Conservation (phyloP, 2,329 filamentous ascomycete species). For the Alternaria ethzedia region DNA sequence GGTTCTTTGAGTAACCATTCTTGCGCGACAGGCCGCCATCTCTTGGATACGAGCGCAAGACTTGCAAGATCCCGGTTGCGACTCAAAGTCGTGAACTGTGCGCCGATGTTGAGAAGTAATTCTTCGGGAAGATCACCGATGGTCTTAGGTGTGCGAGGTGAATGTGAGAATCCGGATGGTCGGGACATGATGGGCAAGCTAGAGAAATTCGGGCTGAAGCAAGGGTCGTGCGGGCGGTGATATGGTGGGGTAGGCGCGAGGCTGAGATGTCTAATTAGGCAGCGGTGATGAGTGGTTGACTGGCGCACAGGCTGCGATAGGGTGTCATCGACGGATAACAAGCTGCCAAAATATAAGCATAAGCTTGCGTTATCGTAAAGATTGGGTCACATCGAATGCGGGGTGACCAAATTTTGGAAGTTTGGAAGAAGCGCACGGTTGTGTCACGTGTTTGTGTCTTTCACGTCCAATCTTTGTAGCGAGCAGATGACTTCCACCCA, state of each 20-base stretch:
- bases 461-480: background rate
- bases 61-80: conserved; percentile 19
- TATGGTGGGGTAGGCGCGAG: background rate
- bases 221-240: background rate
- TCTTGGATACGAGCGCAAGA: conserved; percentile 20
- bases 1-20: conserved; percentile 24
- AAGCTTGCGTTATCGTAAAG: background rate
- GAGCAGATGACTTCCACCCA: background rate
- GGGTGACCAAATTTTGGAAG: background rate
- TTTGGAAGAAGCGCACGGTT: background rate
- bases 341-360: background rate
- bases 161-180: background rate
- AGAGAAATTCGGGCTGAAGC: background rate
- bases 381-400: background rate
- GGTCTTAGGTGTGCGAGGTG: background rate
- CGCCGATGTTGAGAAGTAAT: conserved; percentile 18
- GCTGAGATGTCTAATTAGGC: background rate
- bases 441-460: background rate
- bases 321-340: background rate
- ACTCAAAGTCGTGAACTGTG: conserved; percentile 2
- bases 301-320: background rate
- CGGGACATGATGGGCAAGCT: background rate
- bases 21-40: conserved; percentile 19
- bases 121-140: conserved; percentile 21
- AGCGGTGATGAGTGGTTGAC: background rate